These are phyloP conservation scores for Wallacemonas sp. DNA, from an alignment of 208 protist species.

Conservation along the genomic window DNA sequence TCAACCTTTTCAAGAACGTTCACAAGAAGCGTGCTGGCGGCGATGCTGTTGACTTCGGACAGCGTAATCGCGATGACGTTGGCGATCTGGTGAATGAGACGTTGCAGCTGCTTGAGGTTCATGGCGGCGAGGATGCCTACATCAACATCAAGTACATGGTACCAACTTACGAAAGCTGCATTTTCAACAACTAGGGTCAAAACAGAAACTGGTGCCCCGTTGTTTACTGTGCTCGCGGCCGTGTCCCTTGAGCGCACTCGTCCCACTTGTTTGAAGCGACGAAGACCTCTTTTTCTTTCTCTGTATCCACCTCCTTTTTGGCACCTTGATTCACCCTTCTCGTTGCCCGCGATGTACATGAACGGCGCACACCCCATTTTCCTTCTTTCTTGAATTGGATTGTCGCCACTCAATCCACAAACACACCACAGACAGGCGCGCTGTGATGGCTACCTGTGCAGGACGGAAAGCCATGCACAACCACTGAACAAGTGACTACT, in stretches of 20 bases:
- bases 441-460: too few species aligned
- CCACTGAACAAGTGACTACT: neutral
- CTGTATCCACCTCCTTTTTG: neutral
- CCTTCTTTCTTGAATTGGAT: too few species aligned
- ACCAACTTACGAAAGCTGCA: constrained; percentile 92
- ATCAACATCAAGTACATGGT: constrained; percentile 97
- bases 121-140: constrained; percentile 93
- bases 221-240: too few species aligned
- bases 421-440: too few species aligned
- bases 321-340: neutral
- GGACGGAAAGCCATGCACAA: too few species aligned
- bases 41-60: constrained; percentile 97
- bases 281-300: neutral
- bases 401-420: too few species aligned
- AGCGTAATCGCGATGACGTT: constrained; percentile 95
- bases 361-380: too few species aligned
- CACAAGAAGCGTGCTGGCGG: constrained; percentile 90
- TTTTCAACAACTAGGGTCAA: constrained; percentile 66
- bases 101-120: constrained; percentile 91
- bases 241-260: too few species aligned
- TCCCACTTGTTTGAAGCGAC: too few species aligned
- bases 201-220: too few species aligned
- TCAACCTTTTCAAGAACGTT: constrained; percentile 97
- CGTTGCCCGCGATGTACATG: neutral
- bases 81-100: constrained; percentile 99